Base-by-base conservation (phyloP, 495 filamentous ascomycete genomes). In the Glutinoglossum americanum region DNA sequence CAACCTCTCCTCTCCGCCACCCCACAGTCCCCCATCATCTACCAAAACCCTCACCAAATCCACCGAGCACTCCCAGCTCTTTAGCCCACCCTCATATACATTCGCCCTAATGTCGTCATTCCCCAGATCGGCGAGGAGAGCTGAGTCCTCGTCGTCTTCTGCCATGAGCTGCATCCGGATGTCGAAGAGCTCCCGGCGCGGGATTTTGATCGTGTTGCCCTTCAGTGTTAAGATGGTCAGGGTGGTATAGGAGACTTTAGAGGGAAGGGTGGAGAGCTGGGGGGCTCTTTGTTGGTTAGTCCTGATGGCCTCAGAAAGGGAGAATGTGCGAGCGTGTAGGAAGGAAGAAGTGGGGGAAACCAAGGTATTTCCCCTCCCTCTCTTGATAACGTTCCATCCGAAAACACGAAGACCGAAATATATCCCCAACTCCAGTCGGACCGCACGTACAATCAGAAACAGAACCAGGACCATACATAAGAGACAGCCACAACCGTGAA, bases 51-150 rank as follows among this genome's bases (percentile, higher is more conserved):
- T 83, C 17, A 87, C 89, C 21, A 98, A 70, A 70, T 97, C 92
- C 56, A 93, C 70, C 11, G 84, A 82, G 70, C 92, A 94, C 70
- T 98, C 92, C 92, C 92, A 98, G 61, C 87, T 94, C 72, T 98
- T 97, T 70, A 96, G 89, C n/a, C 92, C 92, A 39, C 92, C 92
- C 67, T 98, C 92, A 68, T 98, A 98, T 64, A 96, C 81, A 60
- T 84, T 83, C 13, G 87, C 85, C 66, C 81, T 84, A 64, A 98
- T 80, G 66, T 98, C 92, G 59, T 85, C 82, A 64, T 85, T 74
- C 33, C 82, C 86, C 10, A 92, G 73, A 23, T 80, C 80, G 21
- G 77, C 56, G 17, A 65, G 55, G 30, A 57, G 35, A 8, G 63
- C 44, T 73, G 71, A 48, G 64, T 63, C 3, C 17, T 76, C 67